Percentiles rank a stretch among this genome's conserved stretches.
Conservation (phyloP, 495 filamentous ascomycete genomes). For the Rusavskia elegans region DNA sequence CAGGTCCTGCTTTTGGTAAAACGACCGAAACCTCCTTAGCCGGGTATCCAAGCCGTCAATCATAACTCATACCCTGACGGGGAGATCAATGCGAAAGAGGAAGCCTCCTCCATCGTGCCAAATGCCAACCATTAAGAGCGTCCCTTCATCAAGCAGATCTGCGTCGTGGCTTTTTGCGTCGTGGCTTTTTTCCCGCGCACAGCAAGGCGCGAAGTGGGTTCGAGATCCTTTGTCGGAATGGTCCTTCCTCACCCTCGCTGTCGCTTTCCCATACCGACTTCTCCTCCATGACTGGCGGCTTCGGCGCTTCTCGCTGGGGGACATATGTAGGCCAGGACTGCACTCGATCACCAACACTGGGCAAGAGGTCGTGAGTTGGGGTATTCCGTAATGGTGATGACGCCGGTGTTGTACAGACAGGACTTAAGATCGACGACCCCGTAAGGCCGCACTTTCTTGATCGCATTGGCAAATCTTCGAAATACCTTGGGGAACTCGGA, state of each 20-base stretch:
- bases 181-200: neutral
- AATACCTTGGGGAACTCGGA: neutral
- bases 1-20: neutral
- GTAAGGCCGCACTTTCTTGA: neutral
- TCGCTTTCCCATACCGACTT: slow-evolving; percentile 3
- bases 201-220: neutral
- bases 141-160: neutral
- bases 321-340: neutral
- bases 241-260: neutral
- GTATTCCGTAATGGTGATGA: neutral
- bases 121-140: neutral
- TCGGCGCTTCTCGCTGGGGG: neutral
- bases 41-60: neutral
- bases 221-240: slow-evolving; percentile 7
- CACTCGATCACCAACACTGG: neutral
- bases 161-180: neutral
- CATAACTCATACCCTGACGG: neutral
- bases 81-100: neutral
- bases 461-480: neutral
- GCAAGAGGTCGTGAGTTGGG: neutral
- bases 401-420: neutral
- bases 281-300: neutral
- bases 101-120: neutral
- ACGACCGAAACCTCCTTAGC: neutral
- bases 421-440: neutral